Conservation (phyloP, 768 basidiomycete species). For the Suillus subaureus region DNA sequence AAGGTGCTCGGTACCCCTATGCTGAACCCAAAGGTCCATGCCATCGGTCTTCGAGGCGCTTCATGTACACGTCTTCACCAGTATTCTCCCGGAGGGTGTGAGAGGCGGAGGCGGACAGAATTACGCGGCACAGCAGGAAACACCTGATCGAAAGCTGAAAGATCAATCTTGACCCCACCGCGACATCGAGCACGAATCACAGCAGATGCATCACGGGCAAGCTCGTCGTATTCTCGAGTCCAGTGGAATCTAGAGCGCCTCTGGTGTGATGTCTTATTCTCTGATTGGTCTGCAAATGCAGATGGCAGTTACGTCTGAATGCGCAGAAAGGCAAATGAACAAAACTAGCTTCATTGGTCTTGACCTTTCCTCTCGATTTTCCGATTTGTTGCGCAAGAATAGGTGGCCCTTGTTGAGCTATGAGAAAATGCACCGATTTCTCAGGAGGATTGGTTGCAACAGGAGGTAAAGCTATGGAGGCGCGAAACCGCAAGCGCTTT, state of each 20-base stretch:
- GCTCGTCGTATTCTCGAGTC: conserved; percentile 87
- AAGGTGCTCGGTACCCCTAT: conserved; percentile 66
- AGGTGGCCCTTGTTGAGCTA: conserved; percentile 53
- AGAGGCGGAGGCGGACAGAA: conserved; percentile 69
- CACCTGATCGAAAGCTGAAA: conserved; percentile 73
- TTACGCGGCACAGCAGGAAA: conserved; percentile 78
- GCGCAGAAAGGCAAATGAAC: conserved; percentile 5
- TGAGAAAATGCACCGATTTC: conserved; percentile 52
- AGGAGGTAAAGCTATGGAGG: conserved; percentile 37
- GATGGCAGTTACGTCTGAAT: background rate
- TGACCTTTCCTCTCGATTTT: conserved; percentile 39
- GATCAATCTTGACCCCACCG: conserved; percentile 59
- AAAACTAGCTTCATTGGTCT: conserved; percentile 33
- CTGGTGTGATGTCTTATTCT: conserved; percentile 17
- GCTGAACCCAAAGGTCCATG: conserved; percentile 71
- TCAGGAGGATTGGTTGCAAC: conserved; percentile 48
- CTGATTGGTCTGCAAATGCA: conserved; percentile 10
- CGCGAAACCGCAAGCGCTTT: conserved; percentile 17
- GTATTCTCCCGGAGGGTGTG: conserved; percentile 59
- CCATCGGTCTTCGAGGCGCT: conserved; percentile 83
- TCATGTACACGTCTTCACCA: conserved; percentile 74
- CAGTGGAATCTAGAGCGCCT: conserved; percentile 77
- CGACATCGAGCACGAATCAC: conserved; percentile 83
- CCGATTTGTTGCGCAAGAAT: conserved; percentile 26
- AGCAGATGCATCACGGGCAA: conserved; percentile 80